Conservation (phyloP, 768 basidiomycete genomes). For the Termitomyces sp. region DNA sequence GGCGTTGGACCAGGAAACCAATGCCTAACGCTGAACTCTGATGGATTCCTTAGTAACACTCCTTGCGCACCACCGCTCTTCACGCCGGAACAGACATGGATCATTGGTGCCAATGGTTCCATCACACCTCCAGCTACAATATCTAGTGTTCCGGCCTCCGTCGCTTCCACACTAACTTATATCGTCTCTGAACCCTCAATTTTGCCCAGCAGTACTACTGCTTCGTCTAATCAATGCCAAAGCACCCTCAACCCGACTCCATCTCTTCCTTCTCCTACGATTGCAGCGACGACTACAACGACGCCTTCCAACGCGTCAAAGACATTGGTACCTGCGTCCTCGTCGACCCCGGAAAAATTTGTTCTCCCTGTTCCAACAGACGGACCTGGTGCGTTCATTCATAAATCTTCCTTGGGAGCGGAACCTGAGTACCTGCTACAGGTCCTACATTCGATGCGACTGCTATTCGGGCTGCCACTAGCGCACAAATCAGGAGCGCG, state of each 20-base stretch:
- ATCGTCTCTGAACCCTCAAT: not conserved
- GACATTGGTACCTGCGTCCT: not conserved
- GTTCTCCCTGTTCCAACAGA: slow-evolving; percentile 14
- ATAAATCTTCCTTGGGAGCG: not conserved
- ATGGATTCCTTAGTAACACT: slow-evolving; percentile 21
- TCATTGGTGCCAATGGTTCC: slow-evolving; percentile 9
- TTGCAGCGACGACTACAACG: not conserved
- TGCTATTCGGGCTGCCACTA: slow-evolving; percentile 18
- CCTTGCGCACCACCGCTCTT: slow-evolving; percentile 21
- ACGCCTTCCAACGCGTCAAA: not conserved
- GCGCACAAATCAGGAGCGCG: slow-evolving; percentile 14
- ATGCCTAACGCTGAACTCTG: slow-evolving; percentile 18
- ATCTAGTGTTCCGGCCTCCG: not conserved
- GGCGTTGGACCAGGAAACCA: slow-evolving; percentile 21
- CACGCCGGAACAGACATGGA: slow-evolving; percentile 22
- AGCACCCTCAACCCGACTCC: not conserved
- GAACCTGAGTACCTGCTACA: not conserved
- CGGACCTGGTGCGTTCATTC: slow-evolving; percentile 10
- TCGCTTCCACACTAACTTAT: not conserved
- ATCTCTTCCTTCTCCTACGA: not conserved
- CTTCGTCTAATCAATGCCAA: not conserved
- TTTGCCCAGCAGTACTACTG: not conserved
- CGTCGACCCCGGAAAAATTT: slow-evolving; percentile 11
- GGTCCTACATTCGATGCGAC: slow-evolving; percentile 18
- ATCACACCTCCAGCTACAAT: not conserved